A percentile compares a stretch with the other conserved stretches of the same genome.
phyloP scores from a whole-genome alignment of 768 basidiomycete genomes.

The Lentinula aciculospora region DNA sequence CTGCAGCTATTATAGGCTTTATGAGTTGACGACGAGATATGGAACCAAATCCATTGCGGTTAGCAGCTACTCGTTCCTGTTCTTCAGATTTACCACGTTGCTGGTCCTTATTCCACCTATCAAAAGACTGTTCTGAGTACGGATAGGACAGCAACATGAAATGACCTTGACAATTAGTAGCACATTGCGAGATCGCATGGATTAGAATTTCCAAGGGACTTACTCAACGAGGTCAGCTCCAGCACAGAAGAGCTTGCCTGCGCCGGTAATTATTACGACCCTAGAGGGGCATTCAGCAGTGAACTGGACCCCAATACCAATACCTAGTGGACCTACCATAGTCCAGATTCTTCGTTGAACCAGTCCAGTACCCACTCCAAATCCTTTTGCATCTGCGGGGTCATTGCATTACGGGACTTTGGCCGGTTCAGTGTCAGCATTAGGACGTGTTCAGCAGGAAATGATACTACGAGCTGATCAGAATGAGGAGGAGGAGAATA shows the following conservation, averaged over 20 bases:
- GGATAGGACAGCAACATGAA: too few relatives aligned
- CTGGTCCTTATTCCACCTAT: slow-evolving; percentile 58
- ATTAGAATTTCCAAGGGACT: slow-evolving; percentile 17
- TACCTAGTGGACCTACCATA: slow-evolving; percentile 55
- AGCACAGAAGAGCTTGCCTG: slow-evolving; percentile 70
- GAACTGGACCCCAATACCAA: not conserved
- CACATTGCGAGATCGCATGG: not conserved
- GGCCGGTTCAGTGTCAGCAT: slow-evolving; percentile 65
- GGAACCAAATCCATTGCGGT: slow-evolving; percentile 62
- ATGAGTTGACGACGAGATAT: slow-evolving; percentile 60
- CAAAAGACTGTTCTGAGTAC: not conserved
- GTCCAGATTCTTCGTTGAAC: slow-evolving; percentile 65
- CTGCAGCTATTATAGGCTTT: slow-evolving; percentile 80
- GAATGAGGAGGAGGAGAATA: slow-evolving; percentile 8
- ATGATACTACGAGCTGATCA: slow-evolving; percentile 14
- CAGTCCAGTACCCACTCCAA: slow-evolving; percentile 52
- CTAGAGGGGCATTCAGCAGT: slow-evolving; percentile 27
- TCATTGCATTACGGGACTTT: slow-evolving; percentile 68
- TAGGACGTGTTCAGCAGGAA: slow-evolving; percentile 46
- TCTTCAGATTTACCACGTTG: slow-evolving; percentile 37
- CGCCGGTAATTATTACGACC: slow-evolving; percentile 72
- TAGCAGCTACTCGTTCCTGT: slow-evolving; percentile 31
- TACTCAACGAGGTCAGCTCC: slow-evolving; percentile 77
- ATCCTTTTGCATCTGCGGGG: slow-evolving; percentile 49
- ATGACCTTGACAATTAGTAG: slow-evolving; percentile 1